A percentile compares a stretch with the other conserved stretches of the same genome.
Evolutionary conservation across 345 rosid genomes (phyloP).

Genomic region (Acer campestre): DNA sequence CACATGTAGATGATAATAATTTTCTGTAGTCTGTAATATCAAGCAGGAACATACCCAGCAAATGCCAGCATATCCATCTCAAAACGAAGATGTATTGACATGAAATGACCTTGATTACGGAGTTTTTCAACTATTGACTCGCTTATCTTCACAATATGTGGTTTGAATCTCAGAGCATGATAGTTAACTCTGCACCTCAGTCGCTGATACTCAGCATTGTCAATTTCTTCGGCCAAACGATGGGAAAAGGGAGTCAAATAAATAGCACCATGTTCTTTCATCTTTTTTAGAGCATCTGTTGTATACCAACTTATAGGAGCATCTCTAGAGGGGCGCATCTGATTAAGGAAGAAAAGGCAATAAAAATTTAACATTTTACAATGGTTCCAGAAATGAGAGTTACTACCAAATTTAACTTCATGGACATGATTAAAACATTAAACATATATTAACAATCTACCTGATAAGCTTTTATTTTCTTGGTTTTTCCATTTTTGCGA

Average conservation of each 20-base stretch:
- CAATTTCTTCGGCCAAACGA: conserved; percentile 97
- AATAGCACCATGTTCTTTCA: conserved; percentile 94
- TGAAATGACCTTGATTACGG: conserved; percentile 95
- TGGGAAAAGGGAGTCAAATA: conserved; percentile 98
- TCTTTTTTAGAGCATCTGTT: conserved; percentile 75
- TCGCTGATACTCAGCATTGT: conserved; percentile 86
- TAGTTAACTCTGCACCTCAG: conserved; percentile 98
- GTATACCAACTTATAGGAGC: conserved; percentile 92
- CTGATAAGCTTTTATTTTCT: conserved; percentile 92
- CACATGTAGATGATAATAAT: conserved; percentile 10
- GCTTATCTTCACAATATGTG: conserved; percentile 86
- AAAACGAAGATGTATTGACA: conserved; percentile 99
- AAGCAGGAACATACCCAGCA: conserved; percentile 77
- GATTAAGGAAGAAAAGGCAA: conserved; percentile 16
- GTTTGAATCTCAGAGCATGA: conserved; percentile 95
- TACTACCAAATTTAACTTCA: background rate
- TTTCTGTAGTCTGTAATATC: background rate
- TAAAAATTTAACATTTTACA: background rate
- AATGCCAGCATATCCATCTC: conserved; percentile 99
- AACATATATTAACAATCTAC: conserved; percentile 32
- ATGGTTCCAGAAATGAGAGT: background rate
- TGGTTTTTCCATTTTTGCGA: conserved; percentile 83
- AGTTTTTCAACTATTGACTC: conserved; percentile 93
- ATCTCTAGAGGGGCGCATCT: conserved; percentile 94
- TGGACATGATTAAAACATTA: background rate